Conservation (phyloP, 306 rosid species). For the Ziziphus jujuba region DNA sequence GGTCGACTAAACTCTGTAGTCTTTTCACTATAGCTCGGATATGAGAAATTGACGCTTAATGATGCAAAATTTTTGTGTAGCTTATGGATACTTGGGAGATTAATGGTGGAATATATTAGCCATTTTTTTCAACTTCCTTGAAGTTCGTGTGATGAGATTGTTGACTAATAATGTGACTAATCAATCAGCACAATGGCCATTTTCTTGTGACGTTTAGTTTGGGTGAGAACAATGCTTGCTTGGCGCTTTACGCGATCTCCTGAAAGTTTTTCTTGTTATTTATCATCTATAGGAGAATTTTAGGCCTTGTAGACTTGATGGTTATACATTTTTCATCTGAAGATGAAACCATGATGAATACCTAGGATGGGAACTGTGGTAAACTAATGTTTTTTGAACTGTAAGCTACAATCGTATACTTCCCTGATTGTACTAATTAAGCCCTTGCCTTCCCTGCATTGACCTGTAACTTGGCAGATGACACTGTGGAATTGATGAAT, state of each 20-base stretch:
- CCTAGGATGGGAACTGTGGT: too few species aligned
- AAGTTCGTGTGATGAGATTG: not conserved
- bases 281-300: too few species aligned
- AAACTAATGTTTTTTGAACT: too few species aligned
- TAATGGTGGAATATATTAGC: not conserved
- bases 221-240: not conserved
- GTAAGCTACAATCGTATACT: too few species aligned
- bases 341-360: too few species aligned
- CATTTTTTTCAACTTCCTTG: not conserved
- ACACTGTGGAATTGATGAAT: not conserved
- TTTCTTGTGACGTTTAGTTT: not conserved
- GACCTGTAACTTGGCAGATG: too few species aligned
- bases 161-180: not conserved
- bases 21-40: not conserved
- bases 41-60: constrained; percentile 1
- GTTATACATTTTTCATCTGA: too few species aligned
- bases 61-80: not conserved
- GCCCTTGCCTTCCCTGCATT: too few species aligned
- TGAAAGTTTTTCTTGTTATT: too few species aligned
- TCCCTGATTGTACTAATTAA: too few species aligned
- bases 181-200: too few species aligned
- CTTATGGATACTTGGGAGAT: not conserved
- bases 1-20: constrained; percentile 8
- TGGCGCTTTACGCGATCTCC: not conserved
- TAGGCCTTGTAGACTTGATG: too few species aligned